Evolutionary conservation across 306 rosid species (phyloP).

Genomic region (Vicia villosa): DNA sequence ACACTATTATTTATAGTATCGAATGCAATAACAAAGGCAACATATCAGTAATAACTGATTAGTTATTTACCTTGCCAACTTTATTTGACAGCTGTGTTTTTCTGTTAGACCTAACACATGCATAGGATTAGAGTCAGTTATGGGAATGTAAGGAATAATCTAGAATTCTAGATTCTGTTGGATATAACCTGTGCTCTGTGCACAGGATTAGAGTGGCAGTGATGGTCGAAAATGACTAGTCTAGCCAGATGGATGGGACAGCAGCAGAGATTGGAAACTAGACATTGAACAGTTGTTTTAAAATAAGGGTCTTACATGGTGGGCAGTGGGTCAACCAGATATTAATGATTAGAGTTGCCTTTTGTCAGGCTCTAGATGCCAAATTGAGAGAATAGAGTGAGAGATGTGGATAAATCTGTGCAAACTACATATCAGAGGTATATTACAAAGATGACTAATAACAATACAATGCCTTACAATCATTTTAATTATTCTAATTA

Average conservation of each 20-base stretch:
- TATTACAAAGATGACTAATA: background rate
- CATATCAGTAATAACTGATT: no score
- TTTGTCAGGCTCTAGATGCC: background rate
- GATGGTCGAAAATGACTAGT: background rate
- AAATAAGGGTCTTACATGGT: background rate
- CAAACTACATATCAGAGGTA: background rate
- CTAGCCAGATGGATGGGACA: background rate
- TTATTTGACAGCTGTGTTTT: no score
- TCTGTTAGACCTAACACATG: no score
- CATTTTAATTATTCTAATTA: background rate
- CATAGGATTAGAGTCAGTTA: no score
- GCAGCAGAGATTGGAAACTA: background rate
- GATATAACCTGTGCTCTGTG: no score
- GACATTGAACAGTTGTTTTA: background rate
- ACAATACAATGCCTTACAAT: background rate
- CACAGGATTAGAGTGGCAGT: background rate
- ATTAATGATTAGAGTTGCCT: constrained; percentile 6
- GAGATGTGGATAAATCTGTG: background rate
- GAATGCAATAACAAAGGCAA: no score
- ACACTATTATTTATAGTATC: no score
- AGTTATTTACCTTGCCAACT: no score
- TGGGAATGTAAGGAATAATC: no score
- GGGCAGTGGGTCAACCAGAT: background rate
- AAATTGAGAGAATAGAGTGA: background rate
- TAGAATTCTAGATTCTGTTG: no score